Conservation (phyloP, 2,329 filamentous ascomycete species). For the Penicillium hesseltinei region DNA sequence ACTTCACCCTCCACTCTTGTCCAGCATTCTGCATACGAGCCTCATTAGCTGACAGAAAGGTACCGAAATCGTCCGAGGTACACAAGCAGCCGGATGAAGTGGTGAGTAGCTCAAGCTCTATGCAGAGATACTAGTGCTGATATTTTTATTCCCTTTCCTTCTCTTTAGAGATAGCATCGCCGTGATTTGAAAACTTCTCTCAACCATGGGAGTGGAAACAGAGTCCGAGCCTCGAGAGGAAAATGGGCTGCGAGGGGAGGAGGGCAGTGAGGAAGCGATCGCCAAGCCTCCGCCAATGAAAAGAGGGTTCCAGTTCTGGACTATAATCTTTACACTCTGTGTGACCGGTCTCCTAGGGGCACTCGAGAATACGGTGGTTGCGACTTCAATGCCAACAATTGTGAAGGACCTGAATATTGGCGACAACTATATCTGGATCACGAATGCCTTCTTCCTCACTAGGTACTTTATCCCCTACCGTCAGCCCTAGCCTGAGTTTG, state of each 20-base stretch:
- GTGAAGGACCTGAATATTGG: slow-evolving; percentile 28
- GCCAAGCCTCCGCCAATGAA: background rate
- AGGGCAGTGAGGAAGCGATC: background rate
- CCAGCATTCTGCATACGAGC: too few species aligned
- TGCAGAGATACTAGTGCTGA: background rate
- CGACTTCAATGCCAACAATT: slow-evolving; percentile 43
- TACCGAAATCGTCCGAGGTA: too few species aligned
- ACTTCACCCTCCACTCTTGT: too few species aligned
- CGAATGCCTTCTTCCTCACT: background rate
- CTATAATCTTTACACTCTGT: slow-evolving; percentile 6
- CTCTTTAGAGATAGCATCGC: background rate
- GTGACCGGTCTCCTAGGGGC: slow-evolving; percentile 32
- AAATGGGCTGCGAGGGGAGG: background rate
- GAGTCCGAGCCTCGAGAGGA: background rate
- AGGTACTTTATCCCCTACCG: background rate
- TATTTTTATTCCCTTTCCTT: background rate
- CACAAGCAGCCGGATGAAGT: background rate
- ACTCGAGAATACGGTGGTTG: slow-evolving; percentile 40
- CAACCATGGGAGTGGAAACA: background rate
- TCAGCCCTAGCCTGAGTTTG: background rate
- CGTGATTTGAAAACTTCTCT: background rate
- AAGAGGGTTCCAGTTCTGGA: slow-evolving; percentile 1
- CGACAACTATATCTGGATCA: slow-evolving; percentile 36
- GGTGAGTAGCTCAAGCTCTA: background rate
- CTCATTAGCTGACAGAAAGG: too few species aligned